These are phyloP conservation scores for Eimeria sp. DNA, from an alignment of 169 alveolate species.

Conservation along the genomic window DNA sequence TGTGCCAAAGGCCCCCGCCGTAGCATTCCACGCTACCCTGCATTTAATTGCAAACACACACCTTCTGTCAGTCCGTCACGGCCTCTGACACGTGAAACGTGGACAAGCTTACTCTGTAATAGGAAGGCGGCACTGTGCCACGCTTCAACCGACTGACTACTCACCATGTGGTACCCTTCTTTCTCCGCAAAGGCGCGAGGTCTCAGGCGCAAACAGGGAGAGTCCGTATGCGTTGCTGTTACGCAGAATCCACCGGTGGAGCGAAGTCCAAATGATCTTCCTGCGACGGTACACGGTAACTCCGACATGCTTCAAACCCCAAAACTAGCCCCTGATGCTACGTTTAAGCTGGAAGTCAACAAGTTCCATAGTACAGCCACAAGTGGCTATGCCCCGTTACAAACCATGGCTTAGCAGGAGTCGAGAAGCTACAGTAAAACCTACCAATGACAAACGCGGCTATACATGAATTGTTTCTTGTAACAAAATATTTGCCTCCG, in stretches of 20 bases:
- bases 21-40: conserved; percentile 95
- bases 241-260: conserved; percentile 89
- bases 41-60: not conserved
- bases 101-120: not conserved
- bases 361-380: not conserved
- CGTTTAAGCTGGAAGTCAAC: not conserved
- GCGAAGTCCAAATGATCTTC: not conserved
- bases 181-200: conserved; percentile 93
- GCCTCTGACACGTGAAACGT: not conserved
- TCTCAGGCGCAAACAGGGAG: conserved; percentile 97
- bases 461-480: conserved; percentile 93
- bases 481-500: conserved; percentile 93
- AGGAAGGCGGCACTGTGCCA: not conserved
- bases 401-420: not conserved
- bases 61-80: not conserved
- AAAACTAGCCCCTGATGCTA: not conserved
- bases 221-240: conserved; percentile 97
- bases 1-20: conserved; percentile 99
- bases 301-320: not conserved
- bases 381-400: not conserved
- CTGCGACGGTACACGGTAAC: not conserved
- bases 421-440: not conserved
- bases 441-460: conserved; percentile 95
- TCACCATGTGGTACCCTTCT: conserved; percentile 83
- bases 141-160: not conserved